These are phyloP conservation scores for Curvularia eragrostidis DNA, from an alignment of 2,329 filamentous ascomycete genomes.

Conservation along the genomic window DNA sequence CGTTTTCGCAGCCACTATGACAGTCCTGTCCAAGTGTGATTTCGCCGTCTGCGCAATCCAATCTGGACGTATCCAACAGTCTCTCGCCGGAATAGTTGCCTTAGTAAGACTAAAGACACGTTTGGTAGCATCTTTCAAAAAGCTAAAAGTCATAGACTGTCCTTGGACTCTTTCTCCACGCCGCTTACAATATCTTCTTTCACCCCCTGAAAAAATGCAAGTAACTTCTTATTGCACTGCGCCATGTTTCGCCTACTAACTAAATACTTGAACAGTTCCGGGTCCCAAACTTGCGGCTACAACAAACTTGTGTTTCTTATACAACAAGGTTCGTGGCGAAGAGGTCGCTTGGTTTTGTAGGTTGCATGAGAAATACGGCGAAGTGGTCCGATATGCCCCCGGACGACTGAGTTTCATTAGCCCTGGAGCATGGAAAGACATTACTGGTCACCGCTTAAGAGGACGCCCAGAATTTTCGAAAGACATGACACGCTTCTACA, in stretches of 20 bases:
- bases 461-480: slow-evolving; percentile 2
- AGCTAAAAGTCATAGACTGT: neutral
- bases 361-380: slow-evolving; percentile 10
- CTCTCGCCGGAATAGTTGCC: neutral
- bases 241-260: neutral
- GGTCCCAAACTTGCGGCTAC: neutral
- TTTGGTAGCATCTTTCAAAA: neutral
- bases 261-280: neutral
- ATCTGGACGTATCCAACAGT: neutral
- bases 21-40: neutral
- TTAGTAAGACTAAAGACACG: neutral
- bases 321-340: neutral
- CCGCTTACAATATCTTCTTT: slow-evolving; percentile 4
- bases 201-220: slow-evolving; percentile 7
- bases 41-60: neutral
- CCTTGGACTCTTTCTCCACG: neutral
- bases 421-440: slow-evolving; percentile 19
- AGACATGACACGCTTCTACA: neutral
- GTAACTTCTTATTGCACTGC: neutral
- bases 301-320: neutral
- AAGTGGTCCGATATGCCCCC: slow-evolving; percentile 14
- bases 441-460: slow-evolving; percentile 1
- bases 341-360: neutral
- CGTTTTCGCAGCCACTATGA: neutral
- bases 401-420: slow-evolving; percentile 9